Conservation (phyloP, 306 rosid species). For the Fagus sylvatica region DNA sequence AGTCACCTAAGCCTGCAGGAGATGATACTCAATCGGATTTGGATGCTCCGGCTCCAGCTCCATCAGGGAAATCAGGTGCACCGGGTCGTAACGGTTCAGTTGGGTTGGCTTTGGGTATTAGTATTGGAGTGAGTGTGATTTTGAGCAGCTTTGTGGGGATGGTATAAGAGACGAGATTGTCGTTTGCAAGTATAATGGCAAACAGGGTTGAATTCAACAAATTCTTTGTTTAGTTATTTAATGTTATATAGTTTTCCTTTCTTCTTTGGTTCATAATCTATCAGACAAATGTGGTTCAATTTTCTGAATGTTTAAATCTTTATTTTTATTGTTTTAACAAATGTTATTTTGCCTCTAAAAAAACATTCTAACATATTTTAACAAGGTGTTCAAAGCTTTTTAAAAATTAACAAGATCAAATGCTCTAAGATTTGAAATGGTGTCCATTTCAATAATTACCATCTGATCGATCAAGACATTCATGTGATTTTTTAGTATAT, state of each 20-base stretch:
- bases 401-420: too few species aligned
- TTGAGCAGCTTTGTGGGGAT: conserved; percentile 16
- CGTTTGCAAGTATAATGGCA: not conserved
- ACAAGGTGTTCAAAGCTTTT: too few species aligned
- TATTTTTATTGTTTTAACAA: too few species aligned
- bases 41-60: conserved; percentile 21
- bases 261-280: not conserved
- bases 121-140: conserved; percentile 23
- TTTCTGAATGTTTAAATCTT: too few species aligned
- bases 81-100: conserved; percentile 15
- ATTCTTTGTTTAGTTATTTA: not conserved
- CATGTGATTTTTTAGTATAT: too few species aligned
- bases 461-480: too few species aligned
- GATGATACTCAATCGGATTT: not conserved
- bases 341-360: too few species aligned
- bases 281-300: too few species aligned
- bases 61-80: conserved; percentile 2
- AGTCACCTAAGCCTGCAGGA: not conserved
- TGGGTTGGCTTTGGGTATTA: conserved; percentile 18
- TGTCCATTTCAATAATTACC: too few species aligned
- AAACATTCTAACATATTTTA: too few species aligned
- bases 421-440: too few species aligned
- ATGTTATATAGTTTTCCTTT: not conserved
- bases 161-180: conserved; percentile 9
- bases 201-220: not conserved